Evolutionary conservation across 169 alveolate genomes (phyloP).

Genomic region (Fabrea salina): DNA sequence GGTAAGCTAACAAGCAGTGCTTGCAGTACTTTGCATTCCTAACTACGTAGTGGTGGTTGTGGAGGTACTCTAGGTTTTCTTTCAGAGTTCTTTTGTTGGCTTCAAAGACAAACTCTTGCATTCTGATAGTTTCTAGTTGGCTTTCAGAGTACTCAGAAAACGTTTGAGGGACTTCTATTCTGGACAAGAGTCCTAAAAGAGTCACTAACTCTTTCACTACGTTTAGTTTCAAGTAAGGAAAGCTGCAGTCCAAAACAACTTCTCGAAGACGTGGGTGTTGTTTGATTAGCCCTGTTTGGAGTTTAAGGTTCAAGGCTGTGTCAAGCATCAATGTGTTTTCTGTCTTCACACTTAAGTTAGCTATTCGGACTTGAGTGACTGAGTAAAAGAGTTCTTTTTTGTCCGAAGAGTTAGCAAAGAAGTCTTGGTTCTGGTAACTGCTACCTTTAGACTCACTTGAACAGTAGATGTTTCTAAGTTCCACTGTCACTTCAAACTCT

Average conservation of each 20-base stretch:
- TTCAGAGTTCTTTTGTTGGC: background rate
- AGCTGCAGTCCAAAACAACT: background rate
- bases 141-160: background rate
- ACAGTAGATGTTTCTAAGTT: background rate
- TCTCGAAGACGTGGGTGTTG: background rate
- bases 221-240: background rate
- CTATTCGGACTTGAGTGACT: background rate
- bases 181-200: background rate
- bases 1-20: background rate
- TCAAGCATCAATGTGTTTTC: background rate
- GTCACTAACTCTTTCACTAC: background rate
- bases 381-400: background rate
- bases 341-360: background rate
- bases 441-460: background rate
- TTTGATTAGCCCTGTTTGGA: slow-evolving; percentile 1
- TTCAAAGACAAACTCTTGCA: background rate
- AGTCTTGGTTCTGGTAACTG: background rate
- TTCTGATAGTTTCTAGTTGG: background rate
- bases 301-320: background rate
- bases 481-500: background rate
- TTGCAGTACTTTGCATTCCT: background rate
- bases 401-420: background rate
- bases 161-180: background rate
- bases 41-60: background rate
- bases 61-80: background rate